Percentiles rank a stretch among this genome's conserved stretches.
These are phyloP conservation scores for Metarhizium sp. DNA, from an alignment of 2,329 filamentous ascomycete genomes.

Conservation along the genomic window DNA sequence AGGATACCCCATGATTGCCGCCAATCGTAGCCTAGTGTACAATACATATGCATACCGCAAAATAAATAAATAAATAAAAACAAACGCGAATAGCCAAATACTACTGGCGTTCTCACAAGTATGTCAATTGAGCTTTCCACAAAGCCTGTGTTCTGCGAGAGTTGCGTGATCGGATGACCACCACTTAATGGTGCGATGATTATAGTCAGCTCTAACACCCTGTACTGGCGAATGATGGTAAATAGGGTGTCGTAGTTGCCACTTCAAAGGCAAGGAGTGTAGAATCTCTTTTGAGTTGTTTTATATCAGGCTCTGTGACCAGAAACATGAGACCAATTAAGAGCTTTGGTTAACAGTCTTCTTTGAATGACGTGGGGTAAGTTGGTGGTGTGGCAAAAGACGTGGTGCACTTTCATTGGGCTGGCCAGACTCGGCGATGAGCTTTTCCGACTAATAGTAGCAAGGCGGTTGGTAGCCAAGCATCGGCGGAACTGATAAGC, in stretches of 20 bases:
- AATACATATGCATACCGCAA: no score
- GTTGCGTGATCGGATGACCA: not conserved
- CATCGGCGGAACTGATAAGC: constrained; percentile 4
- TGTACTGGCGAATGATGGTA: not conserved
- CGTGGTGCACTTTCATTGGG: constrained; percentile 26
- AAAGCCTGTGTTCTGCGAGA: not conserved
- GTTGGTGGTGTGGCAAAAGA: constrained; percentile 20
- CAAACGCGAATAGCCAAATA: not conserved
- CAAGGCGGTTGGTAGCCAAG: constrained; percentile 4
- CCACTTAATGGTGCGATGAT: not conserved
- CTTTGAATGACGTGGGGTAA: constrained; percentile 8
- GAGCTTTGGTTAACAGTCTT: constrained; percentile 6
- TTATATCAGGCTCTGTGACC: constrained; percentile 7
- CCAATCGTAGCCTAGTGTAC: no score
- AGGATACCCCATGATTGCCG: no score
- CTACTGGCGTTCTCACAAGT: not conserved
- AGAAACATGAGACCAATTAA: constrained; percentile 8
- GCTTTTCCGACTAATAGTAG: not conserved
- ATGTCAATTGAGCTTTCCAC: not conserved
- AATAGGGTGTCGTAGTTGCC: not conserved
- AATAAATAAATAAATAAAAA: no score
- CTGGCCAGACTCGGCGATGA: constrained; percentile 9
- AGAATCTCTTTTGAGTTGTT: not conserved
- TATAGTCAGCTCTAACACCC: not conserved
- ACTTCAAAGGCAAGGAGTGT: not conserved